phyloP scores from a whole-genome alignment of 2,329 filamentous ascomycete genomes.

The Fusarium mexicanum region DNA sequence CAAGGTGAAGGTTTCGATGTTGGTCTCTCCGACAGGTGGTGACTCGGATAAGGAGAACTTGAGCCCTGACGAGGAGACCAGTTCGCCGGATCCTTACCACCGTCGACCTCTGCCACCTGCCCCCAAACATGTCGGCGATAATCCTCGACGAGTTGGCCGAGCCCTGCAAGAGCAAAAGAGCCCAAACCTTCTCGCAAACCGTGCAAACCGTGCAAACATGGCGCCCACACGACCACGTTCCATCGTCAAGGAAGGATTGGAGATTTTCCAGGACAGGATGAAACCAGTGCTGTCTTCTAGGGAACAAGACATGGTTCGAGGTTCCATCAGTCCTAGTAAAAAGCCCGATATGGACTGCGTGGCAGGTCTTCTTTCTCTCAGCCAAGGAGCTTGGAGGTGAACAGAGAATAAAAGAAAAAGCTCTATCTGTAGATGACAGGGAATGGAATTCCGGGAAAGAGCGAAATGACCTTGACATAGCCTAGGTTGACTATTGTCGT shows the following conservation, averaged over 20 bases:
- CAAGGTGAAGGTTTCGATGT: conserved; percentile 53
- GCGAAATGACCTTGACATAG: conserved; percentile 20
- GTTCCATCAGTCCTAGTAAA: conserved; percentile 73
- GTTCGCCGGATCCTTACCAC: conserved; percentile 44
- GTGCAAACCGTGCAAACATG: conserved; percentile 53
- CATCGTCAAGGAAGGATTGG: conserved; percentile 48
- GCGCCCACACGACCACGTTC: conserved; percentile 50
- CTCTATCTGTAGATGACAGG: conserved; percentile 4
- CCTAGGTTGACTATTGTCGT: conserved; percentile 19
- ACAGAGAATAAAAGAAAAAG: background rate
- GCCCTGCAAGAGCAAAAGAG: conserved; percentile 54
- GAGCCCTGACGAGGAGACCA: conserved; percentile 64
- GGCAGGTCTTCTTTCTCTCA: conserved; percentile 86
- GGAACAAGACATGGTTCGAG: conserved; percentile 72
- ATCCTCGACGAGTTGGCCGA: conserved; percentile 55
- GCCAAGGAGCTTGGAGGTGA: conserved; percentile 88
- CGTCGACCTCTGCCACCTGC: conserved; percentile 52
- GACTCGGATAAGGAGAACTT: conserved; percentile 98
- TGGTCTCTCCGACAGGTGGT: conserved; percentile 49
- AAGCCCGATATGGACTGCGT: conserved; percentile 88
- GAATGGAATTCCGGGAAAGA: conserved; percentile 22
- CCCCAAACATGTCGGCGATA: conserved; percentile 37
- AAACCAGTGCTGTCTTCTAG: conserved; percentile 36
- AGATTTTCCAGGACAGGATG: conserved; percentile 64
- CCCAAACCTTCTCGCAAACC: conserved; percentile 47